phyloP scores from a whole-genome alignment of 495 filamentous ascomycete genomes.

The Trichocladium antarcticum region DNA sequence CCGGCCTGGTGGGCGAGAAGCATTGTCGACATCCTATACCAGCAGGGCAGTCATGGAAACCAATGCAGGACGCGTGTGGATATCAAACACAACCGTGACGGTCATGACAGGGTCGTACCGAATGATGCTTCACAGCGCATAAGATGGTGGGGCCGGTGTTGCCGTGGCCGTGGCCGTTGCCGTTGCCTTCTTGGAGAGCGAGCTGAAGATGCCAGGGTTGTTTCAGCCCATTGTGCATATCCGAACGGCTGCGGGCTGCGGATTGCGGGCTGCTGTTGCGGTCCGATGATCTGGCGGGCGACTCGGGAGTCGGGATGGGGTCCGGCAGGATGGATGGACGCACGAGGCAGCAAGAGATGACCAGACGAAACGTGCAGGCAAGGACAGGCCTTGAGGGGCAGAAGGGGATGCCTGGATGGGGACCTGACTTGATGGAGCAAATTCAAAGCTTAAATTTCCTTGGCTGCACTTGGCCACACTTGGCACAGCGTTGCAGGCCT shows the following conservation, averaged over 20 bases:
- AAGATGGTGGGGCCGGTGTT: background rate
- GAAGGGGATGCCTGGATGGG: too few relatives aligned
- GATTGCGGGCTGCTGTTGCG: background rate
- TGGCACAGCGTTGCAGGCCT: background rate
- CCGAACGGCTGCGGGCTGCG: background rate
- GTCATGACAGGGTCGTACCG: background rate
- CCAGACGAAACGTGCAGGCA: constrained; percentile 2
- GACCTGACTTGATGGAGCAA: background rate
- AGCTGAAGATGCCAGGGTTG: background rate
- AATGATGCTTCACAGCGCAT: background rate
- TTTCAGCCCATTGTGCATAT: constrained; percentile 4
- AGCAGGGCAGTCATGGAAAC: background rate
- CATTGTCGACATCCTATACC: constrained; percentile 43
- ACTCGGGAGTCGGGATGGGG: background rate
- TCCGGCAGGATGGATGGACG: background rate
- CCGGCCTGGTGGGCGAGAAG: constrained; percentile 80
- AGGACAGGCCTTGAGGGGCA: background rate
- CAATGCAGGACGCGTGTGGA: background rate
- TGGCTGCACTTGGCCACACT: background rate
- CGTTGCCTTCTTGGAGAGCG: too few relatives aligned
- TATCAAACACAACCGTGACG: background rate
- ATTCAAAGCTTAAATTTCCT: constrained; percentile 5
- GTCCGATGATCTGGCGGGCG: background rate
- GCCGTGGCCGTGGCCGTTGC: background rate
- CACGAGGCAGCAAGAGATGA: background rate